Base-by-base conservation (phyloP, 176 grass and related monocot species). In the Chloris gayana region DNA sequence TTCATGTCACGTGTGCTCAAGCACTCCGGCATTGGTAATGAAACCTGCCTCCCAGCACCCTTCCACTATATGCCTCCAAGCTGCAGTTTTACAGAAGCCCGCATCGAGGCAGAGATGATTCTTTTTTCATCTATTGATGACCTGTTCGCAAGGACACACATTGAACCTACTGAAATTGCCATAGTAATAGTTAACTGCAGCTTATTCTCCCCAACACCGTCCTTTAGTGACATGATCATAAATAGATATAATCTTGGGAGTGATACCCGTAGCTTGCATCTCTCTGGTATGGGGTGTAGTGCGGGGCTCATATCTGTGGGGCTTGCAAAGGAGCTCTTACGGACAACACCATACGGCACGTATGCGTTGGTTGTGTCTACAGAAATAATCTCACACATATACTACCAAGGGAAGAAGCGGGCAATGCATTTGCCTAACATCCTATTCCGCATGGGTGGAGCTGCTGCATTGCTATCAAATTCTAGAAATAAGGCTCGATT, bases 401-500 rank as follows among this genome's bases (percentile, higher is more conserved):
- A 12, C 9, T 46, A 46, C 44, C 44, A 76, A 77, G 34, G 85
- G 22, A 87, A 6, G 30, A 69, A 37, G 24, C 71, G 7, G 1
- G 2, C 64, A 26, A 82, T 87, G 78, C 19, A 82, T 25, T 78
- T 76, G 5, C 72, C 85, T 2, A 61, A 4, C 5, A 60, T 17
- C 13, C 72, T 87, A 1, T 82, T 87, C 72, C 85, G 72, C 24
- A 87, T 87, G 42, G 85, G 78, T 29, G 78, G 51, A 8, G 78
- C 64, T 11, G 85, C 85, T 8, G 33, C 30, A 41, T 70, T 87
- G 1, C 2, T 87, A 0, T 76, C 85, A 0, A 82, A 53, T 7
- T 70, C 64, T 4, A 41, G 13, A 25, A 70, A 64, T 12, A 19
- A 9, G 4, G 61, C 79, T 34, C 56, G 79, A 4, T 87, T 82